Evolutionary conservation across 768 basidiomycete genomes (phyloP).

Genomic region (Xerocomus brunneocitrinus): DNA sequence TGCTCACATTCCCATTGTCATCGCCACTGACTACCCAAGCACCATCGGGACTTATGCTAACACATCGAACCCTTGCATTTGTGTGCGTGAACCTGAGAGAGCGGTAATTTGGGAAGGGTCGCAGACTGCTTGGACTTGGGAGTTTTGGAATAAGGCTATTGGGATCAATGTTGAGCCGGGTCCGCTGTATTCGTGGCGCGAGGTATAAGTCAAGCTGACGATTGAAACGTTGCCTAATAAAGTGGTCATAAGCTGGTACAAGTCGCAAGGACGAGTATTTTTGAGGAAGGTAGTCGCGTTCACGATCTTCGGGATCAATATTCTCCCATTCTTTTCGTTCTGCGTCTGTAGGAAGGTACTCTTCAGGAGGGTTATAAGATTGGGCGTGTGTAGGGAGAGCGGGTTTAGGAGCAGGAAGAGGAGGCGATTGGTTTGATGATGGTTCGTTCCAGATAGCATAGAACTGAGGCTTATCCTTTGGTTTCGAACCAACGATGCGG

Average conservation of each 20-base stretch:
- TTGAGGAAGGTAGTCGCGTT: constrained; percentile 82
- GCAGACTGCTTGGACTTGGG: constrained; percentile 84
- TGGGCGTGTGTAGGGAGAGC: constrained; percentile 89
- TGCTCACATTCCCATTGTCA: constrained; percentile 76
- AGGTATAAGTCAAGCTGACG: constrained; percentile 95
- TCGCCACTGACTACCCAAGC: constrained; percentile 91
- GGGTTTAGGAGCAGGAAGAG: constrained; percentile 89
- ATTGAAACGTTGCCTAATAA: constrained; percentile 91
- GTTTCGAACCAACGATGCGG: constrained; percentile 86
- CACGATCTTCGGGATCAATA: constrained; percentile 82
- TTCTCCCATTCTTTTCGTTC: constrained; percentile 83
- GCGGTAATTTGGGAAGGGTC: constrained; percentile 89
- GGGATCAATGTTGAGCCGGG: constrained; percentile 89
- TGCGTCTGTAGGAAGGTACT: constrained; percentile 83
- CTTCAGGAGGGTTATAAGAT: constrained; percentile 97
- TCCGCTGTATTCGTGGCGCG: constrained; percentile 84
- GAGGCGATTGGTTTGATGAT: constrained; percentile 72
- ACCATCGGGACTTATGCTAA: constrained; percentile 83
- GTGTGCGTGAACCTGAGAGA: constrained; percentile 69
- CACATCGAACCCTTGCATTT: constrained; percentile 62
- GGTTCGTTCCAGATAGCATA: constrained; percentile 89
- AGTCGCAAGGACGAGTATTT: constrained; percentile 82
- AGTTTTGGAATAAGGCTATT: constrained; percentile 89
- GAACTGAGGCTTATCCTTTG: constrained; percentile 67
- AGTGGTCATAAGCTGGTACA: constrained; percentile 87